Evolutionary conservation across 179 eudicot species (phyloP), one percentile per base, ranked within the genome.

Genomic region (Nepenthes alata): DNA sequence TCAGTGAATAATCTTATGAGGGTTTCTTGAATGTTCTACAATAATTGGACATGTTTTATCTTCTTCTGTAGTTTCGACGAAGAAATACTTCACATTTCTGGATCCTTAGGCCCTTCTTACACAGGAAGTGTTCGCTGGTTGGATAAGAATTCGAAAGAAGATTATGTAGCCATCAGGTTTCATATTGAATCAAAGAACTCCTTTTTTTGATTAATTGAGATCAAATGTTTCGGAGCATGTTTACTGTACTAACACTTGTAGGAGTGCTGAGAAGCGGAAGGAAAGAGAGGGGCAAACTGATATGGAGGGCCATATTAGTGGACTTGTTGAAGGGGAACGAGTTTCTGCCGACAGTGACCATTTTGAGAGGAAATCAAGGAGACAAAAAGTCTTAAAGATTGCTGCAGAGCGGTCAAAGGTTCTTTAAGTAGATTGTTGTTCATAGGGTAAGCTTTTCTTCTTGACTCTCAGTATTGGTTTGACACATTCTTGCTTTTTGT

Each of bases 111-210:
- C 63, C 87, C 89, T 62, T 61, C 72, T 11, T 63, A 66, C 57
- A 91, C 96, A 37, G 98, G 98, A 72, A 74, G 69, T 69, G 69
- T 75, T 56, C 63, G 53, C 35, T 86, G 93, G 89, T 70, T 91
- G 75, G 75, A 70, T 62, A 81, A 72, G 65, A 77, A 74, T 70
- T 55, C 63, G 45, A 85, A 74, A 39, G 83, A 77, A 61, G 45
- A 67, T 54, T 61, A 72, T 15, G 69, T 48, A n/a, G 56, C 61
- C 49, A 77, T 74, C 62, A 89, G 96, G 96, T 87, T 63, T 8
- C 11, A 1, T 2, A 49, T 48, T 3, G 37, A 36, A 37, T 47
- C 39, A 57, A 41, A 35, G n/a, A 47, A 56, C 3, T 11, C 45
- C 37, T 45, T 37, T 7, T 2, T 8, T 47, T 52, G 15, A 6